Conservation (phyloP, 495 filamentous ascomycete genomes). For the Penicillium fimorum region DNA sequence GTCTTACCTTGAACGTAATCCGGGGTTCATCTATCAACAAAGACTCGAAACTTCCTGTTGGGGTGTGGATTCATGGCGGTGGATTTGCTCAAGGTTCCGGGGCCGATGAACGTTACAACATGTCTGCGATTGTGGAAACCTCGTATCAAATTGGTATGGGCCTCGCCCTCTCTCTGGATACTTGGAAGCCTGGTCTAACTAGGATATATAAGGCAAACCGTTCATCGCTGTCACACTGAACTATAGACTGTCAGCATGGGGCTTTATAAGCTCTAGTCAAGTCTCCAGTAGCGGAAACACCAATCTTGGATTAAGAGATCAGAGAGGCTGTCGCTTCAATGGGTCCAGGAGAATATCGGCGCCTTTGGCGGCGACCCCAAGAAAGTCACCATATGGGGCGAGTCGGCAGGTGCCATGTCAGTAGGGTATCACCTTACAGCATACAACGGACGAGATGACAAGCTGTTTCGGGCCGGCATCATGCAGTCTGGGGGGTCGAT, state of each 20-base stretch:
- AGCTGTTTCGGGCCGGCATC: slow-evolving; percentile 46
- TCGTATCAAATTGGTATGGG: slow-evolving; percentile 42
- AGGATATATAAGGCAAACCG: slow-evolving; percentile 39
- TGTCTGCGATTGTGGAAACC: slow-evolving; percentile 52
- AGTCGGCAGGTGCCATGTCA: slow-evolving; percentile 56
- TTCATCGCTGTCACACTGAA: slow-evolving; percentile 62
- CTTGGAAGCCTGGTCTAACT: neutral
- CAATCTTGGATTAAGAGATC: slow-evolving; percentile 59
- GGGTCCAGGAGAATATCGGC: slow-evolving; percentile 58
- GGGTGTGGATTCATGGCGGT: slow-evolving; percentile 62
- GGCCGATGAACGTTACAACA: slow-evolving; percentile 52
- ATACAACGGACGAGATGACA: slow-evolving; percentile 49
- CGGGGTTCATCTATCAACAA: slow-evolving; percentile 39
- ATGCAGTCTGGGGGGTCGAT: slow-evolving; percentile 49
- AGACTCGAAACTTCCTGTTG: slow-evolving; percentile 40
- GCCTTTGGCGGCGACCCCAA: slow-evolving; percentile 55
- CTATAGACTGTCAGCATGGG: slow-evolving; percentile 57
- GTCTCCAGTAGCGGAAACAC: slow-evolving; percentile 42
- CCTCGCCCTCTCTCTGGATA: neutral
- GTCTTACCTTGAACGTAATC: slow-evolving; percentile 56
- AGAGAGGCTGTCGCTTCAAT: slow-evolving; percentile 61
- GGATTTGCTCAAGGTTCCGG: slow-evolving; percentile 52
- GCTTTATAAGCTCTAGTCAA: slow-evolving; percentile 45
- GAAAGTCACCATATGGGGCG: slow-evolving; percentile 69
- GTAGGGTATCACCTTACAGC: slow-evolving; percentile 53